Evolutionary conservation across 805 yeast species (phyloP), one percentile per base, ranked within the genome.

Genomic region (Candida pseudoglaebosa): DNA sequence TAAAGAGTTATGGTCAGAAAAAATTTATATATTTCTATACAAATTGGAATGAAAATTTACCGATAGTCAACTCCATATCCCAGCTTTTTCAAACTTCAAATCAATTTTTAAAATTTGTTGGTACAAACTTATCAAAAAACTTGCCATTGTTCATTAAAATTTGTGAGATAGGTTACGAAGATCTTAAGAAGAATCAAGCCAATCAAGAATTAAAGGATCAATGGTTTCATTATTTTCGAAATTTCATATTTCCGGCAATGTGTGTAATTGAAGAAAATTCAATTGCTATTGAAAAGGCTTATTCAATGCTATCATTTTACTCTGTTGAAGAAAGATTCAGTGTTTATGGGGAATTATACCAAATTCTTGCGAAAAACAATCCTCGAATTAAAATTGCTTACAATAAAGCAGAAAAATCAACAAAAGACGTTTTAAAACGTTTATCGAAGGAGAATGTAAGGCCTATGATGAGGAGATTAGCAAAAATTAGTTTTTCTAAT

Each of bases 381-480:
- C 67, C 78, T 0, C 66, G 67, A 14, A 67, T 85, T 4, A 82
- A 79, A 44, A 61, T 80, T 19, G 78, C 82, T 4, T 75, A 76
- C 39, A 75, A 76, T 12, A 76, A 69, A 41, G 83, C 95, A 0
- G 93, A 83, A 53, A 87, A 84, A 54, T 77, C 82, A 28, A 85
- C 95, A 0, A 87, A 82, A 51, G 82, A 80, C 53, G 71, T 82
- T 2, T 62, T 91, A 46, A 90, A 91, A 54, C 70, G 96, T 40
- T 67, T 91, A 18, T 86, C 95, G 15, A 82, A 82, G 33, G 90
- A 86, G 44, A 89, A 86, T 44, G 81, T 84, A 1, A 68, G 73
- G 18, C 75, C 78, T 16, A 82, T 85, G 75, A 82, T 83, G 76
- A 71, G 89, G 44, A 70, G 77, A 33, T 63, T 91, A 17, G 83